A percentile compares a stretch with the other conserved stretches of the same genome.
Evolutionary conservation across 768 basidiomycete genomes (phyloP).

Genomic region (Podaxis rugospora): DNA sequence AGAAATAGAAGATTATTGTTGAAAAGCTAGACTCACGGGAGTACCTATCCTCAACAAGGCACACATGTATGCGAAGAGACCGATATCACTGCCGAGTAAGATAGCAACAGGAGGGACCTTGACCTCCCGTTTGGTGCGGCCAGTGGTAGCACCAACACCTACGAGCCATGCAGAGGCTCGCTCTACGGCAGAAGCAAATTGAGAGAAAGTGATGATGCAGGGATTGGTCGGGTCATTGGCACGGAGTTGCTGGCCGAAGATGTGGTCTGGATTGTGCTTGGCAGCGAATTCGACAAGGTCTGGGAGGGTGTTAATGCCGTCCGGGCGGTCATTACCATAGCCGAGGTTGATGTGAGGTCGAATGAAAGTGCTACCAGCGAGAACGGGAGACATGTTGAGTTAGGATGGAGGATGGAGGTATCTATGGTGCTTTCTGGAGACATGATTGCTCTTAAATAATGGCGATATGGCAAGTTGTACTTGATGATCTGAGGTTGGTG

Average conservation of each 20-base stretch:
- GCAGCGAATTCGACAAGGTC: constrained; percentile 34
- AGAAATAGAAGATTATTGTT: not conserved
- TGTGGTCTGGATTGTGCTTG: constrained; percentile 27
- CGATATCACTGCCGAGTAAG: constrained; percentile 32
- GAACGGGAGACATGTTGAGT: constrained; percentile 1
- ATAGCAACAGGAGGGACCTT: constrained; percentile 30
- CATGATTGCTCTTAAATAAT: not conserved
- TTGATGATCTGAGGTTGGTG: not conserved
- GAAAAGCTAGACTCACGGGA: constrained; percentile 23
- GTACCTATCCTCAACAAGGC: constrained; percentile 24
- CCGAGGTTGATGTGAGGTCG: constrained; percentile 32
- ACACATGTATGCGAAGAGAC: constrained; percentile 32
- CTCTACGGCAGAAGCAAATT: constrained; percentile 28
- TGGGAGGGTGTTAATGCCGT: constrained; percentile 30
- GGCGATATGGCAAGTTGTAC: not conserved
- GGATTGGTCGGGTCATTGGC: constrained; percentile 17
- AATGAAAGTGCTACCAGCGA: constrained; percentile 22
- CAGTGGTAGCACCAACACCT: constrained; percentile 21
- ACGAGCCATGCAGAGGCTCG: constrained; percentile 31
- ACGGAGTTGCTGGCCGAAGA: constrained; percentile 30
- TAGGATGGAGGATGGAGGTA: not conserved
- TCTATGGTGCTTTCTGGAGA: not conserved
- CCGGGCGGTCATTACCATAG: constrained; percentile 21
- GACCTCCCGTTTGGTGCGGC: constrained; percentile 19
- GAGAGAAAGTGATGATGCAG: constrained; percentile 29